These are phyloP conservation scores for Botrytis sinoallii DNA, from an alignment of 2,329 filamentous ascomycete species.

Conservation along the genomic window DNA sequence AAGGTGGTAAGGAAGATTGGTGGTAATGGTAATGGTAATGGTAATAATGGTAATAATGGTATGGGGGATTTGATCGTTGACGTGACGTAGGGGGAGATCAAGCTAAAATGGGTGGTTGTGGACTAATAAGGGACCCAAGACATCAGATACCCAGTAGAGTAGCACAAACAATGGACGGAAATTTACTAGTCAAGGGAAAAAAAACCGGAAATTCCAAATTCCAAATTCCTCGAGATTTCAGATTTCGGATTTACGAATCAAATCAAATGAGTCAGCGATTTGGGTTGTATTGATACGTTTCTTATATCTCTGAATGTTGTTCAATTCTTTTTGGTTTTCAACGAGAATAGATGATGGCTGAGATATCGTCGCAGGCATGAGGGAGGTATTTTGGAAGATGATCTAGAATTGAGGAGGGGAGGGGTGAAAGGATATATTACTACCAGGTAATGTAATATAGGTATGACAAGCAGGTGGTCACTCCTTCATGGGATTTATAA, in stretches of 20 bases:
- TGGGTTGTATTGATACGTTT: background rate
- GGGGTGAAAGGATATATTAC: background rate
- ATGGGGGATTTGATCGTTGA: background rate
- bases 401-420: background rate
- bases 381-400: background rate
- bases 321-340: too few relatives aligned
- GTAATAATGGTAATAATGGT: background rate
- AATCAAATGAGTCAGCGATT: background rate
- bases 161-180: background rate
- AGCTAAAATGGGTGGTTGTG: conserved; percentile 1
- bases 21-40: too few relatives aligned
- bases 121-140: background rate
- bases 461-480: background rate
- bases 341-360: background rate
- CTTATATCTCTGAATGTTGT: background rate
- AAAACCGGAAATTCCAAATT: background rate
- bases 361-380: background rate
- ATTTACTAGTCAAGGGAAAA: background rate
- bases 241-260: background rate
- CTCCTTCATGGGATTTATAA: background rate
- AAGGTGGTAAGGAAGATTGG: background rate
- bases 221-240: background rate
- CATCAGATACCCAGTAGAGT: background rate
- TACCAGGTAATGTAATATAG: background rate
- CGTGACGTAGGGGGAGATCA: conserved; percentile 4